Evolutionary conservation across 1,139 yeast genomes (phyloP), one percentile per base, ranked within the genome.

Genomic region (Debaryomycetaceae sp.): DNA sequence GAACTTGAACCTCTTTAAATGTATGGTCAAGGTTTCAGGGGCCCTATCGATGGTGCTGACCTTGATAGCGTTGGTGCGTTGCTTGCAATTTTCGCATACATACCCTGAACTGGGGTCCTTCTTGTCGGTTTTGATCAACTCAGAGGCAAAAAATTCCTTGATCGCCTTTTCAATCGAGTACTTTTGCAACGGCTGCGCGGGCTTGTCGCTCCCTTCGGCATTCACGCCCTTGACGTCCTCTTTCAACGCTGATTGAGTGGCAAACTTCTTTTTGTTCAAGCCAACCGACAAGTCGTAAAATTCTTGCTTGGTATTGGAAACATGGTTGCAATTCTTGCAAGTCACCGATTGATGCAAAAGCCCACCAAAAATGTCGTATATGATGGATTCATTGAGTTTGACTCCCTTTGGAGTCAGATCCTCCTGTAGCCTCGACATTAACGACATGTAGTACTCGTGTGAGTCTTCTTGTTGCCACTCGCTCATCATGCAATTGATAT

Each of bases 381-480:
- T 65, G 18, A 89, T 80, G 31, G 95, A 83, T 41, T 81, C 71
- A 44, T 85, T 83, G 49, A 88, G 65, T 51, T 89, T 88, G 30
- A 65, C 71, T 10, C 96, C 96, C 51, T 78, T 82, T 19, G 96
- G 96, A 2, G 93, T 88, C 5, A 86, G 73, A 51, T 89, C 96
- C 53, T 89, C 96, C 56, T 89, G 97, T 36, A 89, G 61, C 34
- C 96, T 63, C 7, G 93, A 79, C 69, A 89, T 71, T 39, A 89
- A 63, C 12, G 95, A 83, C 96, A 89, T 88, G 53, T 80, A 85
- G 57, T 89, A 91, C 56, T 91, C 99, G 56, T 91, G 99, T 1
- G 96, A 83, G 55, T 91, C 99, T 57, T 91, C 97, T 56, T 91
- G 98, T 55, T 86, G 89, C 95, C 95, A 88, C 52, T 81, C 91